These are phyloP conservation scores for Cyberlindnera mrakii DNA, from an alignment of 805 yeast genomes.

Conservation along the genomic window DNA sequence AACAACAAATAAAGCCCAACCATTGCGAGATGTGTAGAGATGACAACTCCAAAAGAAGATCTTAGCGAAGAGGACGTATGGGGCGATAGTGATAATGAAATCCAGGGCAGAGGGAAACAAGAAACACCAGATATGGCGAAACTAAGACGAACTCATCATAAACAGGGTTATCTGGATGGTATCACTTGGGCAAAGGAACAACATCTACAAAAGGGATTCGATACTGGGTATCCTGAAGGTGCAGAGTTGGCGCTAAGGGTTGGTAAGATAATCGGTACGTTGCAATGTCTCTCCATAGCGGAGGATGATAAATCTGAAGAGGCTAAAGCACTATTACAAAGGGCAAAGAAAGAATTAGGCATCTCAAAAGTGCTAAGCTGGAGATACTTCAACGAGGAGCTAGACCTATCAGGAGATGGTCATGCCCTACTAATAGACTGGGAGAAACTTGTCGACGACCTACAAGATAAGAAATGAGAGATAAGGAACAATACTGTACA, in stretches of 20 bases:
- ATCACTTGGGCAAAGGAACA: constrained; percentile 59
- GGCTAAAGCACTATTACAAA: constrained; percentile 22
- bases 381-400: constrained; percentile 41
- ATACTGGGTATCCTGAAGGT: constrained; percentile 72
- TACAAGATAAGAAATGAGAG: constrained; percentile 1
- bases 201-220: constrained; percentile 75
- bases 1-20: no score
- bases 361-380: constrained; percentile 53
- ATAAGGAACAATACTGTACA: neutral
- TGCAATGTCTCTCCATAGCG: constrained; percentile 30
- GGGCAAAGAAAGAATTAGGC: constrained; percentile 47
- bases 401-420: constrained; percentile 24
- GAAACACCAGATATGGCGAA: constrained; percentile 27
- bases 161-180: constrained; percentile 84
- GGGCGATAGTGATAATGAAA: constrained; percentile 28
- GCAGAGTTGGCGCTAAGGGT: constrained; percentile 59
- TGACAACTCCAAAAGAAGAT: neutral
- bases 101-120: constrained; percentile 9
- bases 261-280: constrained; percentile 56
- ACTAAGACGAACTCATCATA: constrained; percentile 56
- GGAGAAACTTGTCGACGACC: constrained; percentile 23
- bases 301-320: constrained; percentile 13
- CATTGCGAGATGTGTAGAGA: no score
- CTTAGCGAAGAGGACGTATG: constrained; percentile 26
- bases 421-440: constrained; percentile 39